These are phyloP conservation scores for Thymus quinquecostatus DNA, from an alignment of 257 asterid genomes.

Conservation along the genomic window DNA sequence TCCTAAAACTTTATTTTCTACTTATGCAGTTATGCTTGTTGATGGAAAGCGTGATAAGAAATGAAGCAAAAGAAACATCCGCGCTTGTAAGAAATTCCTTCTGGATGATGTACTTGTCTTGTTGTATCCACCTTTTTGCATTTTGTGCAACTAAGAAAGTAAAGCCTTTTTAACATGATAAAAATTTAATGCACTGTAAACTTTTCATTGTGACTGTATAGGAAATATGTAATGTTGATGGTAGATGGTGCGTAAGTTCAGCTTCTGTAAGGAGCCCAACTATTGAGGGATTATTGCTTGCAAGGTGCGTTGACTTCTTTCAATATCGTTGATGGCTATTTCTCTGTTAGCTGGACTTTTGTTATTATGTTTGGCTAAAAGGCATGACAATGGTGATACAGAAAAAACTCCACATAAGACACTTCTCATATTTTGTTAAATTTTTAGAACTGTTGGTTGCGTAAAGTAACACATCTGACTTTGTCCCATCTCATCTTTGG, in stretches of 20 bases:
- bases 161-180: conserved; percentile 16
- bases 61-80: conserved; percentile 58
- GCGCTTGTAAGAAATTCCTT: conserved; percentile 52
- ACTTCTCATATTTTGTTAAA: neutral
- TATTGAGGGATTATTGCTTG: conserved; percentile 79
- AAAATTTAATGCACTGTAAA: conserved; percentile 15
- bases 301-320: conserved; percentile 66
- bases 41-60: conserved; percentile 81
- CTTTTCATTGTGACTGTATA: conserved; percentile 32
- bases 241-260: conserved; percentile 92
- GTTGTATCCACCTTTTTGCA: neutral
- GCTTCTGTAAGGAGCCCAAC: conserved; percentile 46
- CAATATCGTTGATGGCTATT: conserved; percentile 16
- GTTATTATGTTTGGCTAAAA: conserved; percentile 7
- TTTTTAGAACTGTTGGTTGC: neutral
- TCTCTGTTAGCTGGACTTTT: neutral
- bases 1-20: conserved; percentile 29
- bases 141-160: conserved; percentile 7
- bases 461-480: neutral
- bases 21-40: conserved; percentile 68
- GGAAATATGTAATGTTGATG: conserved; percentile 80
- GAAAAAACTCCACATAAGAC: conserved; percentile 5
- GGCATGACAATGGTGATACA: conserved; percentile 2
- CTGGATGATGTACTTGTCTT: neutral
- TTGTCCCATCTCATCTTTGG: conserved; percentile 7